Percentiles rank a stretch among this genome's conserved stretches.
Conservation (phyloP, 805 yeast species). For the Saturnispora besseyi region DNA sequence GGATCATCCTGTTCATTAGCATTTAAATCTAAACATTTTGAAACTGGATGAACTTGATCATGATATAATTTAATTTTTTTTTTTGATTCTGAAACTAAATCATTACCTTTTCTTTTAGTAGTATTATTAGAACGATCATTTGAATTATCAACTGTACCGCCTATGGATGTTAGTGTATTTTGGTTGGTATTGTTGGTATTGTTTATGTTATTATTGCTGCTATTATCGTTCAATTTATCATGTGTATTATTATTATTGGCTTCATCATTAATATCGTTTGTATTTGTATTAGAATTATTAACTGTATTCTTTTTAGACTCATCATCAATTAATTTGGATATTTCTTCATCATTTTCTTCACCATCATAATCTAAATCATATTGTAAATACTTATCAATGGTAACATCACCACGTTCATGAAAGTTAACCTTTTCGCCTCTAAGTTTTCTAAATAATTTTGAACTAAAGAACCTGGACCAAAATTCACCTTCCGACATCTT, state of each 20-base stretch:
- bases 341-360: slow-evolving; percentile 31
- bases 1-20: slow-evolving; percentile 82
- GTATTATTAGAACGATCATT: not conserved
- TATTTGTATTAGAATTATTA: slow-evolving; percentile 16
- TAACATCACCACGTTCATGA: slow-evolving; percentile 73
- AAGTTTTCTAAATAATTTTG: slow-evolving; percentile 75
- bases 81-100: slow-evolving; percentile 20
- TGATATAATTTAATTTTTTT: slow-evolving; percentile 29
- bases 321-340: slow-evolving; percentile 21
- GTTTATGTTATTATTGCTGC: not conserved
- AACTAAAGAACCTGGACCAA: slow-evolving; percentile 93
- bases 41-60: slow-evolving; percentile 39
- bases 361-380: slow-evolving; percentile 50
- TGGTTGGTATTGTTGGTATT: not conserved
- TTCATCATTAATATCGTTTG: slow-evolving; percentile 11
- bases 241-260: not conserved
- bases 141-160: not conserved
- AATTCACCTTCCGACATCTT: slow-evolving; percentile 82
- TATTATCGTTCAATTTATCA: not conserved
- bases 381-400: slow-evolving; percentile 75
- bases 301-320: not conserved
- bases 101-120: slow-evolving; percentile 8
- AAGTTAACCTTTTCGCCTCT: slow-evolving; percentile 79
- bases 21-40: slow-evolving; percentile 64
- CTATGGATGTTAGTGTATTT: no score